A percentile compares a stretch with the other conserved stretches of the same genome.
Conservation (phyloP, 2,329 filamentous ascomycete genomes). For the Fusarium compactum region DNA sequence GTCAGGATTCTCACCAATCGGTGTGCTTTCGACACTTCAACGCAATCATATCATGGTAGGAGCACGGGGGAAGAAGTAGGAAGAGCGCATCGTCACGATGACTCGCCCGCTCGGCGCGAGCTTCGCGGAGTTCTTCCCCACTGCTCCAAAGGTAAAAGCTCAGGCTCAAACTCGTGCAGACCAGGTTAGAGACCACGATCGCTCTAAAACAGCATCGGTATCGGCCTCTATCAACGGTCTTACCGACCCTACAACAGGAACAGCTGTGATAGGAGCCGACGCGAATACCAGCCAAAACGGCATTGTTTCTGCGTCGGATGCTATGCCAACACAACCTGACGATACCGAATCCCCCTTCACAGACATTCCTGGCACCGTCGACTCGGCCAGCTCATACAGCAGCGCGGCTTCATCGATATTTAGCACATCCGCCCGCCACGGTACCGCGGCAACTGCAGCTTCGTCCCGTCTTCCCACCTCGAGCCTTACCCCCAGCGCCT, state of each 20-base stretch:
- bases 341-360: slow-evolving; percentile 70
- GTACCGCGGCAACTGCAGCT: slow-evolving; percentile 53
- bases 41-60: slow-evolving; percentile 68
- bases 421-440: slow-evolving; percentile 62
- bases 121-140: slow-evolving; percentile 89
- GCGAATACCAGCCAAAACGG: slow-evolving; percentile 40
- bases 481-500: slow-evolving; percentile 64
- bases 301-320: slow-evolving; percentile 43
- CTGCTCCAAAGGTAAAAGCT: slow-evolving; percentile 74
- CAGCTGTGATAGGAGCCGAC: slow-evolving; percentile 44
- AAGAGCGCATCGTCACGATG: slow-evolving; percentile 71
- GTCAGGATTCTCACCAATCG: slow-evolving; percentile 3
- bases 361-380: slow-evolving; percentile 77
- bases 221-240: slow-evolving; percentile 36
- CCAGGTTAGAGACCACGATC: slow-evolving; percentile 51
- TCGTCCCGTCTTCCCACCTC: slow-evolving; percentile 58
- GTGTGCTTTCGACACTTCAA: slow-evolving; percentile 34
- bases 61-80: slow-evolving; percentile 65
- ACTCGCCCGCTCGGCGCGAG: slow-evolving; percentile 82
- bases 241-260: slow-evolving; percentile 41
- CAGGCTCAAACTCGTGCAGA: slow-evolving; percentile 53
- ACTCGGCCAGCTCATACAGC: slow-evolving; percentile 77
- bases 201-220: slow-evolving; percentile 42
- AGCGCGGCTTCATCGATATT: slow-evolving; percentile 80
- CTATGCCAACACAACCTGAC: slow-evolving; percentile 56